Percentiles rank a stretch among this genome's conserved stretches.
Evolutionary conservation across 2,329 filamentous ascomycete genomes (phyloP).

Genomic region (Botrytis galanthina): DNA sequence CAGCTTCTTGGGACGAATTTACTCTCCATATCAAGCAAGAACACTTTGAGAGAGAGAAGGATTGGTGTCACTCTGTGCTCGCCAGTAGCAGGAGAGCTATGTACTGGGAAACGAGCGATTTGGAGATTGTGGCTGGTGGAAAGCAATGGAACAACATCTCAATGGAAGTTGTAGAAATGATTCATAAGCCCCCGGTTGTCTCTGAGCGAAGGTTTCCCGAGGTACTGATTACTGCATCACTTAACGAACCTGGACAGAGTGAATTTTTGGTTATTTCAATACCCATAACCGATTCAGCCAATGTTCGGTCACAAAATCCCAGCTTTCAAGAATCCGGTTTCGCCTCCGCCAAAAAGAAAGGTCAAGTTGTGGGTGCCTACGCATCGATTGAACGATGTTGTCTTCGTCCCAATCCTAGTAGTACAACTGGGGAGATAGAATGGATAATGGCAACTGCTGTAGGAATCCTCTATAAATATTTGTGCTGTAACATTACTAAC

Average conservation of each 20-base stretch:
- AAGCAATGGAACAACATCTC: constrained; percentile 49
- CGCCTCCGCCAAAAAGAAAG: constrained; percentile 43
- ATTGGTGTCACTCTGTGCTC: constrained; percentile 57
- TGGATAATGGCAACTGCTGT: constrained; percentile 79
- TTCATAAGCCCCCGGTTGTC: constrained; percentile 55
- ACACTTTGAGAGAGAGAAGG: constrained; percentile 55
- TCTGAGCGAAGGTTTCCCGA: constrained; percentile 62
- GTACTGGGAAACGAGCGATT: constrained; percentile 47
- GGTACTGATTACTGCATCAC: constrained; percentile 56
- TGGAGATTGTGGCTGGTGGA: constrained; percentile 41
- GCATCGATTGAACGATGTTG: constrained; percentile 61
- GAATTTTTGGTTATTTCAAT: constrained; percentile 60
- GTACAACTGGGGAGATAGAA: constrained; percentile 49
- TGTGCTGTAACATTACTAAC: neutral
- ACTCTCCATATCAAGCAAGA: constrained; percentile 55
- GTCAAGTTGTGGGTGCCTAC: constrained; percentile 58
- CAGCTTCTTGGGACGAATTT: constrained; percentile 65
- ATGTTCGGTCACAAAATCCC: constrained; percentile 31
- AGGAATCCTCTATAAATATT: neutral
- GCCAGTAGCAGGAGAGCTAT: constrained; percentile 42
- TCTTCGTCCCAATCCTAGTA: constrained; percentile 25
- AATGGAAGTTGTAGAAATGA: constrained; percentile 60
- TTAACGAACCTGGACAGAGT: constrained; percentile 35
- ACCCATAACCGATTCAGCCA: constrained; percentile 47
- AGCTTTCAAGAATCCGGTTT: neutral